phyloP scores from a whole-genome alignment of 441 rosid genomes.

The Biscutella laevigata region DNA sequence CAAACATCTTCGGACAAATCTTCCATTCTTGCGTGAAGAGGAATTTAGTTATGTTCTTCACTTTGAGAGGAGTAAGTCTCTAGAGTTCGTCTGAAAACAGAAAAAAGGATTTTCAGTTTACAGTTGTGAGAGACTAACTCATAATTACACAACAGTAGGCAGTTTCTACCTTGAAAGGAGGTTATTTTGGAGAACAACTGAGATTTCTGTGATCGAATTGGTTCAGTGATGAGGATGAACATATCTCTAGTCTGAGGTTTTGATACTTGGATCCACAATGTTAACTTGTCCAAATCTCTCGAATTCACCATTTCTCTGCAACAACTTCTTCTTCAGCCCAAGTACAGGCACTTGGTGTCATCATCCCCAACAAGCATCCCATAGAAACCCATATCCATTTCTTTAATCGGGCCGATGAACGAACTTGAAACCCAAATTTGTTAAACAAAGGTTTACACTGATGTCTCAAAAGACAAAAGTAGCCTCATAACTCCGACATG shows the following conservation, averaged over 20 bases:
- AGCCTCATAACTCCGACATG: too few species aligned
- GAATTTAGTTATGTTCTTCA: conserved; percentile 22
- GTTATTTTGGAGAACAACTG: conserved; percentile 43
- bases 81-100: conserved; percentile 28
- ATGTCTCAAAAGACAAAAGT: too few species aligned
- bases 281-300: conserved; percentile 58
- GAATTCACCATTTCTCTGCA: conserved; percentile 38
- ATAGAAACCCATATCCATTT: conserved; percentile 57
- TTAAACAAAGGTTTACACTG: too few species aligned
- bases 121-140: neutral
- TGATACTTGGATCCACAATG: conserved; percentile 43
- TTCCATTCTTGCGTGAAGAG: conserved; percentile 26
- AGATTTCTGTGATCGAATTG: conserved; percentile 32
- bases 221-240: conserved; percentile 34
- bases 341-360: conserved; percentile 48
- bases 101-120: neutral
- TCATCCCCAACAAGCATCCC: conserved; percentile 61
- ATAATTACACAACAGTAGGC: neutral
- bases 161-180: conserved; percentile 35
- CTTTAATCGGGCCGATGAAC: conserved; percentile 13
- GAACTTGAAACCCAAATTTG: too few species aligned
- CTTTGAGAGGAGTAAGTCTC: conserved; percentile 26
- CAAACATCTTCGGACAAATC: conserved; percentile 29
- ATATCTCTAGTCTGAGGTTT: conserved; percentile 49
- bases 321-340: conserved; percentile 49